A percentile compares a stretch with the other conserved stretches of the same genome.
phyloP scores from a whole-genome alignment of 1,139 yeast genomes.

The Torulaspora globosa region DNA sequence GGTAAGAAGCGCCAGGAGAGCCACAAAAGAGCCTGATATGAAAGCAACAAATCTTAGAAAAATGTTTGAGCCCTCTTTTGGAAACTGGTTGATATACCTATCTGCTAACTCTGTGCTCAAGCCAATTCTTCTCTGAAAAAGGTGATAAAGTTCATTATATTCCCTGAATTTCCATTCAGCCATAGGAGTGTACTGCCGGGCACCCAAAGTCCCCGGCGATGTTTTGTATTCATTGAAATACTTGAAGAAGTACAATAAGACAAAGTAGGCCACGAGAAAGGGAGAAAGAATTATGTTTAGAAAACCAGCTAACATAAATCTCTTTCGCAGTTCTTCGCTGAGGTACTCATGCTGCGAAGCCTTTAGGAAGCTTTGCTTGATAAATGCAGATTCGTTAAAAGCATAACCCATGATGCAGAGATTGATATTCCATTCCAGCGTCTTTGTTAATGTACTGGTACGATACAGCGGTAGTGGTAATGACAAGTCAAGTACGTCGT shows the following conservation, averaged over 20 bases:
- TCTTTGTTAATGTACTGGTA: slow-evolving; percentile 62
- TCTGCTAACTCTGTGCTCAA: slow-evolving; percentile 77
- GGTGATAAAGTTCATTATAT: slow-evolving; percentile 85
- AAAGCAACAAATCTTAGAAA: slow-evolving; percentile 66
- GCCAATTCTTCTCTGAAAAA: slow-evolving; percentile 73
- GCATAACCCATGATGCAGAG: slow-evolving; percentile 83
- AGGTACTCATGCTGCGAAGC: slow-evolving; percentile 65
- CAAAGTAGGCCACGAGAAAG: slow-evolving; percentile 74
- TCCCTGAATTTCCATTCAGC: slow-evolving; percentile 96
- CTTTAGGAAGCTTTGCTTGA: slow-evolving; percentile 68
- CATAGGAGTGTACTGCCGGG: slow-evolving; percentile 86
- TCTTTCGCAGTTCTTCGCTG: slow-evolving; percentile 63
- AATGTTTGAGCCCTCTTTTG: slow-evolving; percentile 71
- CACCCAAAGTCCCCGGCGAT: slow-evolving; percentile 79
- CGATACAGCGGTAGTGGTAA: slow-evolving; percentile 45
- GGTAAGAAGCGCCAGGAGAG: slow-evolving; percentile 78
- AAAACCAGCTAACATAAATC: slow-evolving; percentile 85
- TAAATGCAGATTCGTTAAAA: slow-evolving; percentile 78
- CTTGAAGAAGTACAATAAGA: slow-evolving; percentile 77
- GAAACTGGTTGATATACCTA: slow-evolving; percentile 84
- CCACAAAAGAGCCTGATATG: slow-evolving; percentile 82
- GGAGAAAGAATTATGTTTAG: slow-evolving; percentile 82
- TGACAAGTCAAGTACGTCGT: slow-evolving; percentile 64
- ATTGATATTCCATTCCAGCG: slow-evolving; percentile 91
- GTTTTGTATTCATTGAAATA: slow-evolving; percentile 90